Percentiles rank a stretch among this genome's conserved stretches.
Conservation (phyloP, 768 basidiomycete genomes). For the Pilatotrama ljubarskyi region DNA sequence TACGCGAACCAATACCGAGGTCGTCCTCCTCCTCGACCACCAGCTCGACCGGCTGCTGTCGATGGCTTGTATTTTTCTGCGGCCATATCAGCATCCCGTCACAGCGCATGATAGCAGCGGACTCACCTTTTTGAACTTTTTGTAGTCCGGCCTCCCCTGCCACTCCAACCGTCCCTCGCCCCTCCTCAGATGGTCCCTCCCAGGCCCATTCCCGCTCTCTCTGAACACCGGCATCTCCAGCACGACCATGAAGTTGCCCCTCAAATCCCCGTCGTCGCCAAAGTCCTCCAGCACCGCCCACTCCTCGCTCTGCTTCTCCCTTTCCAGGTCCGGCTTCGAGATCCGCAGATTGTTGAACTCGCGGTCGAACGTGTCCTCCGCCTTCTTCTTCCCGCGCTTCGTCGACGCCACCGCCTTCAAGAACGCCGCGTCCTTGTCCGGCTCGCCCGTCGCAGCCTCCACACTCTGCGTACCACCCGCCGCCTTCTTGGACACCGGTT, state of each 20-base stretch:
- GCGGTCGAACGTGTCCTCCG: constrained; percentile 70
- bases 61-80: constrained; percentile 32
- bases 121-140: constrained; percentile 76
- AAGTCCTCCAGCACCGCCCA: constrained; percentile 68
- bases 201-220: constrained; percentile 26
- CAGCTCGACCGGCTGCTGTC: constrained; percentile 49
- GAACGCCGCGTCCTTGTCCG: constrained; percentile 69
- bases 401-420: constrained; percentile 73
- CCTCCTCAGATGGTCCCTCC: constrained; percentile 19
- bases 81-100: constrained; percentile 28
- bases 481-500: constrained; percentile 23
- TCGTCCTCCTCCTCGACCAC: constrained; percentile 52
- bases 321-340: constrained; percentile 57
- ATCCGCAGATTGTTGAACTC: constrained; percentile 81
- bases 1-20: constrained; percentile 55
- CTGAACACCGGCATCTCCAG: constrained; percentile 61
- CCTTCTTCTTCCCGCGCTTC: constrained; percentile 67
- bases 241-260: constrained; percentile 82
- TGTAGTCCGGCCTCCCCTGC: constrained; percentile 65
- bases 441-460: constrained; percentile 46
- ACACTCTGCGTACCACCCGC: not conserved
- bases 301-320: constrained; percentile 48
- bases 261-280: constrained; percentile 56
- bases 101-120: not conserved
- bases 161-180: constrained; percentile 36